phyloP scores from a whole-genome alignment of 177 flowering plant genomes.

The Telopea speciosissima region DNA sequence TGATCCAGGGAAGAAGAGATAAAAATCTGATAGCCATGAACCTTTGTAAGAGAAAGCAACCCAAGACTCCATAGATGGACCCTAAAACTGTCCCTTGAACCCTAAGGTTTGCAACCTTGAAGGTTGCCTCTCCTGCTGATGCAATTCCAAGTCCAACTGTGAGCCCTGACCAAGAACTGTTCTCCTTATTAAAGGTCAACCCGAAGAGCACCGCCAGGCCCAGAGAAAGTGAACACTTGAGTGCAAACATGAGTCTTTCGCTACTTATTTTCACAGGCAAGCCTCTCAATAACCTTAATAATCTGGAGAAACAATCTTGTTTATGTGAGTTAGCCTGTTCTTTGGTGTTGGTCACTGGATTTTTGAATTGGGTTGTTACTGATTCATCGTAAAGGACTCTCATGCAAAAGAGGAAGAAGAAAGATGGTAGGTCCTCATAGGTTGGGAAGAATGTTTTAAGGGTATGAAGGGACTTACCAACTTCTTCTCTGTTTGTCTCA shows the following conservation, averaged over 20 bases:
- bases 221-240: constrained; percentile 63
- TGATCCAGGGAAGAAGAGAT: constrained; percentile 76
- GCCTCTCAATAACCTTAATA: constrained; percentile 5
- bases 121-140: constrained; percentile 62
- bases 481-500: constrained; percentile 22
- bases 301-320: constrained; percentile 11
- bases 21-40: constrained; percentile 43
- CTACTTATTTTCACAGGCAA: no score
- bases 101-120: constrained; percentile 54
- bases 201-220: constrained; percentile 74
- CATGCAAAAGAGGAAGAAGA: constrained; percentile 68
- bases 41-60: constrained; percentile 54
- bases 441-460: constrained; percentile 31
- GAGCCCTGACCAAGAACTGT: constrained; percentile 78
- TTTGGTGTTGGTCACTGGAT: constrained; percentile 2
- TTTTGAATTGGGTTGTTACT: neutral
- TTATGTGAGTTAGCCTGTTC: constrained; percentile 11
- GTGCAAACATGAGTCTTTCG: constrained; percentile 46
- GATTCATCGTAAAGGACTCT: constrained; percentile 36
- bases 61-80: constrained; percentile 66
- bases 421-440: constrained; percentile 41
- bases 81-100: constrained; percentile 90
- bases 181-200: constrained; percentile 46
- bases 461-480: constrained; percentile 24
- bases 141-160: constrained; percentile 61